Evolutionary conservation across 2,329 filamentous ascomycete genomes (phyloP).

Genomic region (Alternaria arbusti): DNA sequence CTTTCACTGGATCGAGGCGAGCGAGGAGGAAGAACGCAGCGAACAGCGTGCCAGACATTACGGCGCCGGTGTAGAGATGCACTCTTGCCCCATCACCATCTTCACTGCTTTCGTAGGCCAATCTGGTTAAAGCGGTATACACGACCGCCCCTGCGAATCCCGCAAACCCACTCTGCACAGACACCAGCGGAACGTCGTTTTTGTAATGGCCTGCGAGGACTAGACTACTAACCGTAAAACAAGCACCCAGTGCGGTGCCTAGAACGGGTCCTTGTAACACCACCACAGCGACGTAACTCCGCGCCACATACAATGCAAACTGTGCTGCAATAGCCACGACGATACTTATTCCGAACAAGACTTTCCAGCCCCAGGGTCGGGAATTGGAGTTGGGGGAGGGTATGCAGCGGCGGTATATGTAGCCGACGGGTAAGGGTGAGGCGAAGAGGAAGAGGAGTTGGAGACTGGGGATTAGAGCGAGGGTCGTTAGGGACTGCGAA

Average conservation of each 20-base stretch:
- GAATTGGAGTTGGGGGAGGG: background rate
- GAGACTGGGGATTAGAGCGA: too few relatives aligned
- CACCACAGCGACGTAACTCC: background rate
- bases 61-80: background rate
- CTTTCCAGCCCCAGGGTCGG: background rate
- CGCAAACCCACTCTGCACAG: constrained; percentile 35
- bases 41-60: constrained; percentile 12
- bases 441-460: constrained; percentile 26
- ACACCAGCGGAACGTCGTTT: constrained; percentile 40
- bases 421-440: background rate
- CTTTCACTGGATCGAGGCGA: background rate
- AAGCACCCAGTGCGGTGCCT: constrained; percentile 22
- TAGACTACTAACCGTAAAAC: constrained; percentile 17
- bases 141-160: constrained; percentile 23
- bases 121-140: constrained; percentile 14
- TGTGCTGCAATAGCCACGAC: background rate
- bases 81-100: background rate
- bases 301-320: background rate
- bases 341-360: background rate
- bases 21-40: constrained; percentile 12
- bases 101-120: background rate
- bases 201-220: constrained; percentile 30
- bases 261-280: constrained; percentile 21
- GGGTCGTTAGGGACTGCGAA: too few relatives aligned
- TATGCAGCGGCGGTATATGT: constrained; percentile 5